These are phyloP conservation scores for Aspergillus wentii DNA, from an alignment of 495 filamentous ascomycete species.

Conservation along the genomic window DNA sequence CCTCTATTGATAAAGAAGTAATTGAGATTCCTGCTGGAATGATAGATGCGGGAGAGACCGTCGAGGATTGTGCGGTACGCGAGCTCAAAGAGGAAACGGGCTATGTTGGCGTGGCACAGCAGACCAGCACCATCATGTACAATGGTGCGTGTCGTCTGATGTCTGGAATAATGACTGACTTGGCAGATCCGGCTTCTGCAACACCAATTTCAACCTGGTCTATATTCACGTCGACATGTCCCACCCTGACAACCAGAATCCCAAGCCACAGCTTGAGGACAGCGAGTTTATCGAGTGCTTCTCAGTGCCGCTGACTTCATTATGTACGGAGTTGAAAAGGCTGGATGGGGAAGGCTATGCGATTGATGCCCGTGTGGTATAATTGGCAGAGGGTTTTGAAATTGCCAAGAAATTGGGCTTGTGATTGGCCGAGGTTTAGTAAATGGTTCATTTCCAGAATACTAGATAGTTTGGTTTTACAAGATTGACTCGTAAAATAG, in stretches of 20 bases:
- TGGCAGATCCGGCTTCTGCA: constrained; percentile 73
- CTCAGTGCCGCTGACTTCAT: constrained; percentile 55
- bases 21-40: constrained; percentile 87
- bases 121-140: constrained; percentile 75
- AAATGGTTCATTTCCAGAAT: too few relatives aligned
- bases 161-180: too few relatives aligned
- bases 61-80: constrained; percentile 74
- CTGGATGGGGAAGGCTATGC: constrained; percentile 73
- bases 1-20: constrained; percentile 69
- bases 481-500: too few relatives aligned
- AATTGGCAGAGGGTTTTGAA: constrained; percentile 82
- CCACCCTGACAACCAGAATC: constrained; percentile 62
- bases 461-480: too few relatives aligned
- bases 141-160: constrained; percentile 56
- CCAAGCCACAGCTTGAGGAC: constrained; percentile 73
- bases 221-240: constrained; percentile 76
- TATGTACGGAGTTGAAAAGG: constrained; percentile 64
- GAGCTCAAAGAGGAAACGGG: constrained; percentile 95
- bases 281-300: constrained; percentile 91
- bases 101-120: constrained; percentile 65
- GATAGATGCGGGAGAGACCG: constrained; percentile 75
- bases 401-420: constrained; percentile 61
- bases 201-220: constrained; percentile 81
- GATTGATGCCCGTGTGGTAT: constrained; percentile 80
- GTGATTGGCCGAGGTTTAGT: too few relatives aligned